Base-by-base conservation (phyloP, 345 rosid genomes). In the Gossypium stocksii region DNA sequence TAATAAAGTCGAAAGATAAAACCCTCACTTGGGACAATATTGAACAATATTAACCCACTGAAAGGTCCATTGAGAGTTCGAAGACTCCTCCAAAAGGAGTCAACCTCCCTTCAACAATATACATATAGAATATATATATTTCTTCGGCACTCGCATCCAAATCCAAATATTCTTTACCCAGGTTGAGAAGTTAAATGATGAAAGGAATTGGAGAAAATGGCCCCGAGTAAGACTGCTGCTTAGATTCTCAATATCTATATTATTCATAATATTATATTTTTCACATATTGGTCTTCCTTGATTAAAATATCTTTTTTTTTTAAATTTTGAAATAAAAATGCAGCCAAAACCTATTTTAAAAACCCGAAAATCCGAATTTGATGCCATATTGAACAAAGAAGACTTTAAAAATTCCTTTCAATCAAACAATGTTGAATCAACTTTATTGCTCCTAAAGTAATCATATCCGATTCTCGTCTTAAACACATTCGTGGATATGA, bases 171-270 rank as follows among this genome's bases (percentile, higher is more conserved):
- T 9, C 4, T 48, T 48, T 53, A 89, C 64, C 44, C 76, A 91
- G 98, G 97, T 80, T 12, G 94, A 87, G 82, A 91, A 89, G 77
- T 78, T 95, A 78, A 95, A 87, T 77, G 99, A 95, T 64, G 97
- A 91, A 83, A 86, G 97, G 81, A 86, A 95, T 81, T 93, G 97
- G 98, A 86, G 97, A 79, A 91, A 93, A 87, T 98, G 97, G 34
- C 92, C 93, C 75, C 89, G 97, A 74, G 98, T 93, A 58, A 84
- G 98, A 83, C 77, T 87, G 84, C 89, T 95, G 79, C 89, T 87
- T 73, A 90, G 96, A 83, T 86, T 90, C 83, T 89, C 98, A 81
- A 94, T 51, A 51, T 51, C 17, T 48, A 29, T 29, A 29, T 29
- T 29, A 29, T 29, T 29, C 38, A 4, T 29, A 29, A 29, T 29